These are phyloP conservation scores for Trichoderma koningii DNA, from an alignment of 2,329 filamentous ascomycete genomes.

Conservation along the genomic window DNA sequence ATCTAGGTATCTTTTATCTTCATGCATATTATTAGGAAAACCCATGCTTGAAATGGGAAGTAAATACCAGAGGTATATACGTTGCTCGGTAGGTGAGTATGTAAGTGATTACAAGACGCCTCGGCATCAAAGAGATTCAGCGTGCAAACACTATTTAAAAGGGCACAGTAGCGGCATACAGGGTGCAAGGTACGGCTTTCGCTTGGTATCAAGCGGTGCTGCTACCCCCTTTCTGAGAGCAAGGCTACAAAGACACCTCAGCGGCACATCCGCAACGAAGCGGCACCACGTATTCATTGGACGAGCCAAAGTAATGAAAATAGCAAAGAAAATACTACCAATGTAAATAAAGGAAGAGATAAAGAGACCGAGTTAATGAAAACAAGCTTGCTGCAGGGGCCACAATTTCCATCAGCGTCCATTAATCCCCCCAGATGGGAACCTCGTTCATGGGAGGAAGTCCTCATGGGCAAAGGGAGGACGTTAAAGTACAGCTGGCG, in stretches of 20 bases:
- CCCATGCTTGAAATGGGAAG: too few species aligned
- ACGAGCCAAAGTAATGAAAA: conserved; percentile 27
- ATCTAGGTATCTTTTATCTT: too few species aligned
- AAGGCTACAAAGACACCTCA: conserved; percentile 3
- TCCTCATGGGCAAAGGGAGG: conserved; percentile 12
- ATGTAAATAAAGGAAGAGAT: conserved; percentile 22
- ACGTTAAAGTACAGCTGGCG: conserved; percentile 26
- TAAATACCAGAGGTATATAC: too few species aligned
- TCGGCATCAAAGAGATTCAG: too few species aligned
- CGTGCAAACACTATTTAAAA: too few species aligned
- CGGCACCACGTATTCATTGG: conserved; percentile 22
- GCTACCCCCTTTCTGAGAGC: too few species aligned
- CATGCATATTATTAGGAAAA: too few species aligned
- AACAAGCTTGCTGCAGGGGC: conserved; percentile 26
- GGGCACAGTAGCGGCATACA: too few species aligned
- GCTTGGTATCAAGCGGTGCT: too few species aligned
- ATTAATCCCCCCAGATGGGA: conserved; percentile 18
- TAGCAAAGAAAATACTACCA: conserved; percentile 29
- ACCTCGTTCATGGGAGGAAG: conserved; percentile 17
- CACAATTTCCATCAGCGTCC: conserved; percentile 26
- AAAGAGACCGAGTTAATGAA: conserved; percentile 18
- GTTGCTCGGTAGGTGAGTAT: too few species aligned
- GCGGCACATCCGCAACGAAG: conserved; percentile 21
- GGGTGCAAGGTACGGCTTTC: too few species aligned
- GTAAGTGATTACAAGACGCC: too few species aligned